Conservation (phyloP, 495 filamentous ascomycete genomes). For the Pseudomonodictys pantanalensis region DNA sequence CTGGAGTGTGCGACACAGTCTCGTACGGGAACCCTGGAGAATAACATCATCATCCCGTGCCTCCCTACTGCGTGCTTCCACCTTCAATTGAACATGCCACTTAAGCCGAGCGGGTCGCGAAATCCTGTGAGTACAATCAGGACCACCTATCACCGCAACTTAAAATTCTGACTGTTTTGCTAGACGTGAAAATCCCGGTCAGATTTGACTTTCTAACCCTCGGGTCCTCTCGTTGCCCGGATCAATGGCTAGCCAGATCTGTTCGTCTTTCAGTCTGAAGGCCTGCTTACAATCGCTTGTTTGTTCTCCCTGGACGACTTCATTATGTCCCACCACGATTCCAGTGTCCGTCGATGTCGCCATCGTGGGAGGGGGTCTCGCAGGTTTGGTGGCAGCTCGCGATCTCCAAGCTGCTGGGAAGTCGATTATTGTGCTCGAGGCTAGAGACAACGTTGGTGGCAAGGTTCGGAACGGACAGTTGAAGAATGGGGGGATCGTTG, state of each 20-base stretch:
- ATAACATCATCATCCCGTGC: too few species aligned
- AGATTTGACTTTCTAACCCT: too few species aligned
- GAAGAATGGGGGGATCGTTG: constrained; percentile 4
- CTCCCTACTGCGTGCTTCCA: too few species aligned
- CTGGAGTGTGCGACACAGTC: too few species aligned
- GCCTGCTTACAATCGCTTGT: background rate
- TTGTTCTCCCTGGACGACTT: background rate
- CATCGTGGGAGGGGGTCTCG: background rate
- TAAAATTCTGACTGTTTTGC: too few species aligned
- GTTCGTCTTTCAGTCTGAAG: background rate
- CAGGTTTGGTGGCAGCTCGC: background rate
- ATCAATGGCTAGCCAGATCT: background rate
- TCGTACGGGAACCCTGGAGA: too few species aligned
- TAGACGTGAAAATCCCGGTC: too few species aligned
- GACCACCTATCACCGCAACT: too few species aligned
- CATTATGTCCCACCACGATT: background rate
- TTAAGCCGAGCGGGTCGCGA: too few species aligned
- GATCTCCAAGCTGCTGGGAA: background rate
- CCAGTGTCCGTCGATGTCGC: background rate
- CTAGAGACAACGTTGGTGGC: background rate
- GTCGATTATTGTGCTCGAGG: constrained; percentile 6
- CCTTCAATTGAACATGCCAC: too few species aligned
- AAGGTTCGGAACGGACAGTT: background rate
- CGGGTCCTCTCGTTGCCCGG: background rate
- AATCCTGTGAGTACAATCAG: too few species aligned